Base-by-base conservation (phyloP, 2,329 filamentous ascomycete species). In the Diplocarpon mali region DNA sequence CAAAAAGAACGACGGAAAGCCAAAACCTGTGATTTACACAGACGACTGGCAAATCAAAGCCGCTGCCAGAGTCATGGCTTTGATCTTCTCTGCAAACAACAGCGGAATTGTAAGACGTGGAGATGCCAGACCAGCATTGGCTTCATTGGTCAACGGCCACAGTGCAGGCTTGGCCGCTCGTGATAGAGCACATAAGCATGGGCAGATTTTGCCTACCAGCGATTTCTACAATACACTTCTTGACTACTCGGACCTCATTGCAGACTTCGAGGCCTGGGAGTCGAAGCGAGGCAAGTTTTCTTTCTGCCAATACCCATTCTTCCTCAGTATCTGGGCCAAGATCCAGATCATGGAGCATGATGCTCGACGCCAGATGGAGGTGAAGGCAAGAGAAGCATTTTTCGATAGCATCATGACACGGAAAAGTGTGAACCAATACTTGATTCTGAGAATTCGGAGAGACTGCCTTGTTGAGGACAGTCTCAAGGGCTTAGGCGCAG, bases 41-140 rank as follows among this genome's bases (percentile, higher is more conserved):
- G 85, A 90, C 47, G 89, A 95, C 59, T 95, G 89, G 89, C 88
- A 95, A 62, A 77, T 94, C 45, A 83, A 79, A 60, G 85, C 85
- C 10, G 83, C 83, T 7, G 81, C 86, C 2, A 80, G 82, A 53
- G 78, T 93, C 2, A 81, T 95, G 70, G 79, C 84, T 9, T 64
- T 95, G 16, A 63, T 95, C 1, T 93, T 94, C 58, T 75, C 81
- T 2, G 88, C 88, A 20, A 95, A 95, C 64, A 84, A 81, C 48
- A 70, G 64, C 32, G 61, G 63, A 40, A 47, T 63, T 24, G 50
- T 60, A 31, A 65, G 65, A 46, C 67, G 62, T 54, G 60, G 62
- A 17, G 65, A 69, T 42, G 56, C 29, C n/a, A 46, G 45, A 35
- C 36, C 47, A 57, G 65, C 64, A 8, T 50, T 51, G 11, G 59